Percentiles rank a stretch among this genome's conserved stretches.
phyloP scores from a whole-genome alignment of 176 grass and related monocot species.

The Rhynchospora breviuscula region DNA sequence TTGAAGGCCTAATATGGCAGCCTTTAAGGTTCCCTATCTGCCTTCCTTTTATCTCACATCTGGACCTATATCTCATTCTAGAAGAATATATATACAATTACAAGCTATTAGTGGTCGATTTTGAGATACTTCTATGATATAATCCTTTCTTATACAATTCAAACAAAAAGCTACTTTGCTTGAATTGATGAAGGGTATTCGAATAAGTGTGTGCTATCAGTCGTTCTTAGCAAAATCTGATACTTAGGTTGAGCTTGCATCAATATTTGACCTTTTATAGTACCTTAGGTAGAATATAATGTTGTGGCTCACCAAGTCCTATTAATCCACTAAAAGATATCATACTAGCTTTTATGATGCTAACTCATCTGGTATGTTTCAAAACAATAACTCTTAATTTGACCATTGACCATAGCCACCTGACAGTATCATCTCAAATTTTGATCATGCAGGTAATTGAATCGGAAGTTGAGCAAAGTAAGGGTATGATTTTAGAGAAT shows the following conservation, averaged over 20 bases:
- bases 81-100: neutral
- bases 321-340: neutral
- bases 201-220: neutral
- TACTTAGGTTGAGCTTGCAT: neutral
- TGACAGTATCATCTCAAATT: neutral
- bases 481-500: conserved; percentile 23
- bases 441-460: conserved; percentile 55
- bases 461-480: conserved; percentile 37
- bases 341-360: neutral
- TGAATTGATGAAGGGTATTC: neutral
- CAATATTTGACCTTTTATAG: neutral
- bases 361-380: neutral
- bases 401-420: neutral
- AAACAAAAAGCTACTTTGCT: neutral
- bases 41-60: neutral
- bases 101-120: neutral
- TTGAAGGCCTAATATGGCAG: neutral
- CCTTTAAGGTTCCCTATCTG: too few relatives aligned
- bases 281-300: neutral
- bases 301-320: neutral
- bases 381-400: neutral
- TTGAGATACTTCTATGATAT: neutral
- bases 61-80: neutral
- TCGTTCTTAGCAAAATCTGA: neutral
- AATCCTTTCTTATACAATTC: neutral